Conservation (phyloP, 106 monocot species). For the Alisma plantagoaquatica region DNA sequence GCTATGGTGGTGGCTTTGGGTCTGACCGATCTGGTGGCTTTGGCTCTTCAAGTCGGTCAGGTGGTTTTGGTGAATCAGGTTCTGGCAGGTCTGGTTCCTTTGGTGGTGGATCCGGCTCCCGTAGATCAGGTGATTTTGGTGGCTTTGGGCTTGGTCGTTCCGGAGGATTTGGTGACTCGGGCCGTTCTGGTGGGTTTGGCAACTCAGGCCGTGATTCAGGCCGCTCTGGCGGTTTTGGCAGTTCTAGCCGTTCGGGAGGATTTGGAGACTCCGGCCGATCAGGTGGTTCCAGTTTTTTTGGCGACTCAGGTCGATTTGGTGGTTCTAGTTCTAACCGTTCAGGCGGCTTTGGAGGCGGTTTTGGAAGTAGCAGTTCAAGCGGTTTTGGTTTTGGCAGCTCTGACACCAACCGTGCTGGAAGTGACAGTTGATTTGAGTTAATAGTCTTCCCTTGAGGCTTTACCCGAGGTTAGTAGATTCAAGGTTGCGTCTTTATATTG, state of each 20-base stretch:
- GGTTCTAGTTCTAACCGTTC: constrained; percentile 7
- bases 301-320: constrained; percentile 2
- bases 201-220: constrained; percentile 8
- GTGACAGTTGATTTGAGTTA: too few relatives aligned
- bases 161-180: constrained; percentile 15
- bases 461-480: too few relatives aligned
- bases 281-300: too few relatives aligned
- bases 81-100: constrained; percentile 14
- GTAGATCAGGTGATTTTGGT: constrained; percentile 23
- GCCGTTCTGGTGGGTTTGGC: constrained; percentile 10
- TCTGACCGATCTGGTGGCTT: constrained; percentile 3
- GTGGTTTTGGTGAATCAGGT: constrained; percentile 23
- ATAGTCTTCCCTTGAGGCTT: too few relatives aligned
- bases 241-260: neutral
- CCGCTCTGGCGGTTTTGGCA: constrained; percentile 2
- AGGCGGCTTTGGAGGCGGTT: too few relatives aligned
- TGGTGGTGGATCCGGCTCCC: constrained; percentile 19
- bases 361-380: neutral
- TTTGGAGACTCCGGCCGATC: constrained; percentile 1
- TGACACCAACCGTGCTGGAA: neutral
- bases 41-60: constrained; percentile 14
- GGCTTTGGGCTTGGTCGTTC: too few relatives aligned
- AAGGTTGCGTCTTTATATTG: too few relatives aligned
- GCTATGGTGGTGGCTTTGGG: too few relatives aligned
- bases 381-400: neutral